These are phyloP conservation scores for Nepenthes gracilis DNA, from an alignment of 148 eudicot genomes.

Conservation along the genomic window DNA sequence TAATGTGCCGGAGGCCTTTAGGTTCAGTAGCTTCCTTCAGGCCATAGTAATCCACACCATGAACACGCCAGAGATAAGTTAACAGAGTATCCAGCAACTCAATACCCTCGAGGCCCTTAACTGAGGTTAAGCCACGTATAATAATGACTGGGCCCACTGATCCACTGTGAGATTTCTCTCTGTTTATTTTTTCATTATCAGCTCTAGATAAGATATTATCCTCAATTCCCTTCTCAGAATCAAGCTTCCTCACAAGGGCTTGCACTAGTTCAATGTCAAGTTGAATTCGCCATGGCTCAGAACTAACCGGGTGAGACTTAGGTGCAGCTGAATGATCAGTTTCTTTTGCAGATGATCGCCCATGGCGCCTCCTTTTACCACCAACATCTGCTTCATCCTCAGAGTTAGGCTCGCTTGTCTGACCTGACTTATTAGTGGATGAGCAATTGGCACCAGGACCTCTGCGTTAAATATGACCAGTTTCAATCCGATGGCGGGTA, in stretches of 20 bases:
- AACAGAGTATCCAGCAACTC: conserved; percentile 89
- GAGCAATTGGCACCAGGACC: conserved; percentile 57
- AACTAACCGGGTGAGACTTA: conserved; percentile 71
- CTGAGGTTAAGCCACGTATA: conserved; percentile 62
- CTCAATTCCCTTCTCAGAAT: conserved; percentile 80
- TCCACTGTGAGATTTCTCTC: conserved; percentile 72
- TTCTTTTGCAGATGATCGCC: conserved; percentile 42
- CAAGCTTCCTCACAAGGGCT: conserved; percentile 74
- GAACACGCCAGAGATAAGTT: conserved; percentile 97
- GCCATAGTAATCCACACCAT: conserved; percentile 94
- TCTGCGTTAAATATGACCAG: conserved; percentile 24
- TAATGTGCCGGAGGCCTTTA: conserved; percentile 81
- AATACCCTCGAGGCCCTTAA: conserved; percentile 86
- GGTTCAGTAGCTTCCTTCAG: conserved; percentile 68
- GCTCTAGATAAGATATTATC: conserved; percentile 69
- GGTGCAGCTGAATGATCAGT: conserved; percentile 74
- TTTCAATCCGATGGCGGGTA: background rate
- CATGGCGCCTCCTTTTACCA: conserved; percentile 69
- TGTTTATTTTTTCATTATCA: conserved; percentile 63
- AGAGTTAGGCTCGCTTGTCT: conserved; percentile 62
- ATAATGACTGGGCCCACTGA: conserved; percentile 85
- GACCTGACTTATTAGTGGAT: conserved; percentile 50
- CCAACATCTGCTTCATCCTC: conserved; percentile 68
- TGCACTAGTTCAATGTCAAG: conserved; percentile 75
- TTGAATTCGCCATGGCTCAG: conserved; percentile 73